Evolutionary conservation across 1,284 basidiomycete species (phyloP).

Genomic region (Papiliotrema nemorosa): DNA sequence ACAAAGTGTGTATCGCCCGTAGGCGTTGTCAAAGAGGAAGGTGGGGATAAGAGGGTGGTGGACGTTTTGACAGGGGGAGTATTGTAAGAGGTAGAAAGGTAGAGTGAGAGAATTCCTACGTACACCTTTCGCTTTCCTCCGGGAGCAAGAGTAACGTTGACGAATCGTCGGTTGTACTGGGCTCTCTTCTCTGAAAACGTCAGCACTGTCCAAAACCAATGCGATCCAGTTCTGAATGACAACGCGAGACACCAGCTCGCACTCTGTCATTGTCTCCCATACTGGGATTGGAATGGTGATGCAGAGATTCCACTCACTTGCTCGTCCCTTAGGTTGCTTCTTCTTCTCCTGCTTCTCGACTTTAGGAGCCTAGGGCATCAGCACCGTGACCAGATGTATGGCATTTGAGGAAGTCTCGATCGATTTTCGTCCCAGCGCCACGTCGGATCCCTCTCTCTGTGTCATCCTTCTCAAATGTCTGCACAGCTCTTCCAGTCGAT

Average conservation of each 20-base stretch:
- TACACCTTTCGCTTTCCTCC: constrained; percentile 95
- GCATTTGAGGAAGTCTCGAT: neutral
- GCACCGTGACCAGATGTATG: neutral
- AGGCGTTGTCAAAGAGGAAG: neutral
- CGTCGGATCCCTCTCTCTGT: neutral
- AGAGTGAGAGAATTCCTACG: constrained; percentile 52
- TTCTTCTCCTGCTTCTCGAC: constrained; percentile 98
- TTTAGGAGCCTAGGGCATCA: constrained; percentile 64
- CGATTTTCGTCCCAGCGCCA: too few relatives aligned
- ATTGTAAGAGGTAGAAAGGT: neutral
- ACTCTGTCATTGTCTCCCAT: too few relatives aligned
- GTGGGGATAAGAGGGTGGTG: constrained; percentile 3
- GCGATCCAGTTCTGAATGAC: too few relatives aligned
- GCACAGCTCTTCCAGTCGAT: neutral
- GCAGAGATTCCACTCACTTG: constrained; percentile 52
- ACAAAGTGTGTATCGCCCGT: constrained; percentile 2
- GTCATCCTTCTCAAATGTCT: neutral
- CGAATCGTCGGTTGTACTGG: constrained; percentile 52
- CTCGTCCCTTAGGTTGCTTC: constrained; percentile 91
- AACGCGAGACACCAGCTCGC: too few relatives aligned
- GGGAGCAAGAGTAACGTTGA: constrained; percentile 85
- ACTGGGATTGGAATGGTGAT: too few relatives aligned
- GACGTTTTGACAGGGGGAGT: neutral
- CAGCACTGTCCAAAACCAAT: too few relatives aligned
- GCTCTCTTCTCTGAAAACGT: constrained; percentile 5